These are phyloP conservation scores for Citrus mangshanensis DNA, from an alignment of 345 rosid genomes.

Conservation along the genomic window DNA sequence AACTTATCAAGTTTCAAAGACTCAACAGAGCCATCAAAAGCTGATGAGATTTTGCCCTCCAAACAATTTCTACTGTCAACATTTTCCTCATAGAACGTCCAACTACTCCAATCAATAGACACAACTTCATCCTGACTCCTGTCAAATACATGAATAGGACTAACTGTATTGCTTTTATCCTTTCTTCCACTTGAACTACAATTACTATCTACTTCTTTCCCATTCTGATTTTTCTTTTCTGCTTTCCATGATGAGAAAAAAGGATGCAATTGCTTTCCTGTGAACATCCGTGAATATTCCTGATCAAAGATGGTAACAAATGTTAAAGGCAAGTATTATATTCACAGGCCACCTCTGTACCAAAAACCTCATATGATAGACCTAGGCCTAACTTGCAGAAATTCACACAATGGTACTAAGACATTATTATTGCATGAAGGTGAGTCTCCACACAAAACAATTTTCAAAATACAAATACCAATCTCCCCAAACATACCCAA, in stretches of 20 bases:
- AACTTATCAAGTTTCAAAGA: constrained; percentile 41
- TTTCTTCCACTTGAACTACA: constrained; percentile 27
- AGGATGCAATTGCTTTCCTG: constrained; percentile 82
- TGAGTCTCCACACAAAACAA: too few species aligned
- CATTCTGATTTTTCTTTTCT: constrained; percentile 47
- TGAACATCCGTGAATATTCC: constrained; percentile 69
- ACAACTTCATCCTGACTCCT: constrained; percentile 41
- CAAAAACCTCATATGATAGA: neutral
- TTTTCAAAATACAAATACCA: too few species aligned
- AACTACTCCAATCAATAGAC: constrained; percentile 71
- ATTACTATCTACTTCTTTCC: constrained; percentile 28
- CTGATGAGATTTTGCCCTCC: constrained; percentile 27
- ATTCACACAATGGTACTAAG: neutral
- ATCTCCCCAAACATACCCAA: too few species aligned
- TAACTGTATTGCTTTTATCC: constrained; percentile 28
- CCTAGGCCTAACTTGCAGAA: neutral
- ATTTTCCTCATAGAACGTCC: constrained; percentile 51
- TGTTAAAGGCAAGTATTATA: neutral
- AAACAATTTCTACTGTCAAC: constrained; percentile 11
- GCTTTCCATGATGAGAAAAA: constrained; percentile 64
- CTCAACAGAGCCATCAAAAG: constrained; percentile 26
- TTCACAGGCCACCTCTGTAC: neutral
- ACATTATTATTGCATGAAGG: neutral
- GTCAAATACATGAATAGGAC: constrained; percentile 93
- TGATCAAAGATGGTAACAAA: constrained; percentile 37